Evolutionary conservation across 2,329 filamentous ascomycete genomes (phyloP).

Genomic region (Sclerotinia subarctica): DNA sequence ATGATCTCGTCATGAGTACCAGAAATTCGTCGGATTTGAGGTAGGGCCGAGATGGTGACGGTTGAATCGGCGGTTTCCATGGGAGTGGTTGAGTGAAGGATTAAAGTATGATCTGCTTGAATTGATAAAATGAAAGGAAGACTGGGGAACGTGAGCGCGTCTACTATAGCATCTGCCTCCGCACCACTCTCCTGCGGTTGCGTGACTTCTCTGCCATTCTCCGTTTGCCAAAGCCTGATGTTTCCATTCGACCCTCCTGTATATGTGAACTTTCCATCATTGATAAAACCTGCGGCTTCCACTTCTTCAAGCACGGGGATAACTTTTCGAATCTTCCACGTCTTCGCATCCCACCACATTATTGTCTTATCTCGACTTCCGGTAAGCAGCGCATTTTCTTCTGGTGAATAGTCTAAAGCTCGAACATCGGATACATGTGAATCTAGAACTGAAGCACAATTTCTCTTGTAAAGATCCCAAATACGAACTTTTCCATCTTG

Average conservation of each 20-base stretch:
- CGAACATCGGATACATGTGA: constrained; percentile 96
- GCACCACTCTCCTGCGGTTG: constrained; percentile 61
- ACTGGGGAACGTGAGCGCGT: constrained; percentile 62
- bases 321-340: constrained; percentile 79
- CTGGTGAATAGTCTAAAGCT: constrained; percentile 73
- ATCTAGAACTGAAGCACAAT: constrained; percentile 74
- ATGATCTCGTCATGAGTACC: constrained; percentile 98
- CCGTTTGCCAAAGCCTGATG: constrained; percentile 79
- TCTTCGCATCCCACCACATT: constrained; percentile 83
- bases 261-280: constrained; percentile 68
- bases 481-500: constrained; percentile 91
- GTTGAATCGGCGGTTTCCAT: constrained; percentile 39
- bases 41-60: constrained; percentile 39
- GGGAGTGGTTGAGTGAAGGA: constrained; percentile 62
- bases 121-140: constrained; percentile 74
- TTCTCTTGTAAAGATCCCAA: constrained; percentile 86
- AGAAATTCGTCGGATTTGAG: constrained; percentile 71
- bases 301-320: constrained; percentile 82
- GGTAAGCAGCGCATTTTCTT: constrained; percentile 74
- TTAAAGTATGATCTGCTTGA: constrained; percentile 84
- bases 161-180: constrained; percentile 66
- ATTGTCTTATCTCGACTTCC: constrained; percentile 90
- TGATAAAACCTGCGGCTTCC: constrained; percentile 78
- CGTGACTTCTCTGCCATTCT: constrained; percentile 75
- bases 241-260: constrained; percentile 82